These are phyloP conservation scores for Botryotinia convoluta DNA, from an alignment of 2,329 filamentous ascomycete genomes.

Conservation along the genomic window DNA sequence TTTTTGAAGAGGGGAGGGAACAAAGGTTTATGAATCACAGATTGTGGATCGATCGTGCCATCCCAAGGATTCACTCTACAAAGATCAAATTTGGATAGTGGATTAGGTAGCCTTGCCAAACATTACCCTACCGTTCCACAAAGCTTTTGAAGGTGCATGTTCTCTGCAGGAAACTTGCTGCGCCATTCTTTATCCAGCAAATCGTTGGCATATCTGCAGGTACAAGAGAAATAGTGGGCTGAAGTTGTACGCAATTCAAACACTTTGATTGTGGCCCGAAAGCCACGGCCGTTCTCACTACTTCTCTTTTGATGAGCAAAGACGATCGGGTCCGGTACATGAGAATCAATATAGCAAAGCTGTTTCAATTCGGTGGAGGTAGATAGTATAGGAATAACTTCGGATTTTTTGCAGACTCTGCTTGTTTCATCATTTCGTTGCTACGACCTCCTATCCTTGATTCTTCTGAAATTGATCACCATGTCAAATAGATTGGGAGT, in stretches of 20 bases:
- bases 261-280: conserved; percentile 4
- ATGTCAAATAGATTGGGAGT: background rate
- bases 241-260: conserved; percentile 4
- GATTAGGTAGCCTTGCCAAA: background rate
- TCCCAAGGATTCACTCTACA: conserved; percentile 14
- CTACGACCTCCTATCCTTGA: background rate
- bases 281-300: background rate
- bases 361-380: conserved; percentile 1
- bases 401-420: background rate
- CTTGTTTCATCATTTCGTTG: background rate
- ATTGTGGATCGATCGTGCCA: conserved; percentile 15
- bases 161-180: background rate
- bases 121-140: background rate
- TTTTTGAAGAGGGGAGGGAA: background rate
- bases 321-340: background rate
- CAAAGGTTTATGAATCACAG: conserved; percentile 12
- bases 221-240: conserved; percentile 5
- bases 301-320: background rate
- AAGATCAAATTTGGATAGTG: background rate
- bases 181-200: conserved; percentile 10
- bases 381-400: background rate
- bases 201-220: background rate
- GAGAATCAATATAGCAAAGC: background rate
- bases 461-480: background rate
- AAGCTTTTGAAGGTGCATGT: background rate